Evolutionary conservation across 805 yeast genomes (phyloP), one percentile per base, ranked within the genome.

Genomic region (Wickerhamiella australiensis): DNA sequence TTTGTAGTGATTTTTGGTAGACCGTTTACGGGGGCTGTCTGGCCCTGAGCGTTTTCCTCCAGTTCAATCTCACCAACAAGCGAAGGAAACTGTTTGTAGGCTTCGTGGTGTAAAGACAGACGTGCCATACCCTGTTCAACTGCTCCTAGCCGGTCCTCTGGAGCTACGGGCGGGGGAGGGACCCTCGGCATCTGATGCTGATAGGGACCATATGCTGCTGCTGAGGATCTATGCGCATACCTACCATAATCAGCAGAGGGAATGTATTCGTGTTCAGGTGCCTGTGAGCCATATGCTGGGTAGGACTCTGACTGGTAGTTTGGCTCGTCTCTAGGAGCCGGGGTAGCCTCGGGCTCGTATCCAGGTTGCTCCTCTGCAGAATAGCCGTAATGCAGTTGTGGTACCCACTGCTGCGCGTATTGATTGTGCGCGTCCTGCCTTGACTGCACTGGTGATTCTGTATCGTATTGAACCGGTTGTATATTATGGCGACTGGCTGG

Each of bases 1-100:
- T 42, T 49, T 1, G 59, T 57, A 1, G 52, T 47, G 3, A 54
- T 52, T 12, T 50, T 29, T 17, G 43, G 38, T 8, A 25, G 40
- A 8, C 29, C 47, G 11, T 23, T 25, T 7, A 21, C 35, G 31
- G 33, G 47, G 5, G 47, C 18, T 4, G 35, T 17, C 29, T 45
- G 47, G n/a, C 47, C 47, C 3, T 37, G 47, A 5, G 26, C 42
- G 20, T 15, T 18, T 5, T 25, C 23, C 9, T 13, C 23, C 9
- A 45, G 33, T 4, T 3, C 7, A 6, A 45, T 45, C 12, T 23
- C 17, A 2, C 47, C 47, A 2, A 9, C 33, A n/a, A 45, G 17
- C 12, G 47, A 45, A 6, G 47, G 47, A n/a, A 45, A 45, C 25
- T 33, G 38, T 15, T 33, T 20, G 20, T 33, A 33, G 4, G 38